Conservation (phyloP, 1,139 yeast species). For the Pichia kudriavzevii region DNA sequence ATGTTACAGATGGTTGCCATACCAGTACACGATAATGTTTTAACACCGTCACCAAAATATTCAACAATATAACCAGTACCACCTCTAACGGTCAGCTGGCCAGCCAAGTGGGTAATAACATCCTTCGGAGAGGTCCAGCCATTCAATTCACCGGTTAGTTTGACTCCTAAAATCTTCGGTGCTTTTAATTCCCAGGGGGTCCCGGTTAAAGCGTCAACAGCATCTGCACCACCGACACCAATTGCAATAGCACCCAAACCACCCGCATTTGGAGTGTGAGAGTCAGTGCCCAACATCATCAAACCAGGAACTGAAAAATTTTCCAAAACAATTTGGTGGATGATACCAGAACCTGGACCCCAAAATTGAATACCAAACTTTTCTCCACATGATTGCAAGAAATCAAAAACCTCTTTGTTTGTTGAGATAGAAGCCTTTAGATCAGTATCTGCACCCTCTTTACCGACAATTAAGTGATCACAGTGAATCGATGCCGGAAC, state of each 20-base stretch:
- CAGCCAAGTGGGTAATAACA: slow-evolving; percentile 86
- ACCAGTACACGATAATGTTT: slow-evolving; percentile 85
- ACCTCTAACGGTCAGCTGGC: slow-evolving; percentile 86
- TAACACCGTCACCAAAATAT: slow-evolving; percentile 92
- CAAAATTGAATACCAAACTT: slow-evolving; percentile 95
- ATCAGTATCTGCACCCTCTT: slow-evolving; percentile 81
- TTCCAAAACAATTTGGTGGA: slow-evolving; percentile 94
- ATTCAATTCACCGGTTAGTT: slow-evolving; percentile 73
- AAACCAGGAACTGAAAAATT: slow-evolving; percentile 92
- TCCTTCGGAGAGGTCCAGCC: slow-evolving; percentile 98
- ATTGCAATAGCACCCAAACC: slow-evolving; percentile 96
- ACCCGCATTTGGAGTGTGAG: slow-evolving; percentile 98
- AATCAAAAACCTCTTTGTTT: slow-evolving; percentile 90
- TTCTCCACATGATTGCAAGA: slow-evolving; percentile 81
- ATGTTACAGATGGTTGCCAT: slow-evolving; percentile 99
- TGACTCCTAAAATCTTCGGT: slow-evolving; percentile 86
- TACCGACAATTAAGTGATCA: slow-evolving; percentile 94
- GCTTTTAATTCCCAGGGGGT: slow-evolving; percentile 99
- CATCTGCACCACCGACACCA: slow-evolving; percentile 99
- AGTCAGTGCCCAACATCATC: slow-evolving; percentile 95
- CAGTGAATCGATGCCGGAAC: slow-evolving; percentile 97
- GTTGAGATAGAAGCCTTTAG: slow-evolving; percentile 67
- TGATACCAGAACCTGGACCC: slow-evolving; percentile 99
- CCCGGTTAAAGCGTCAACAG: slow-evolving; percentile 93
- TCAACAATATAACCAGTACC: slow-evolving; percentile 96